These are phyloP conservation scores for Globisporangium heterothallicum DNA, from an alignment of 352 stramenopile species.

Conservation along the genomic window DNA sequence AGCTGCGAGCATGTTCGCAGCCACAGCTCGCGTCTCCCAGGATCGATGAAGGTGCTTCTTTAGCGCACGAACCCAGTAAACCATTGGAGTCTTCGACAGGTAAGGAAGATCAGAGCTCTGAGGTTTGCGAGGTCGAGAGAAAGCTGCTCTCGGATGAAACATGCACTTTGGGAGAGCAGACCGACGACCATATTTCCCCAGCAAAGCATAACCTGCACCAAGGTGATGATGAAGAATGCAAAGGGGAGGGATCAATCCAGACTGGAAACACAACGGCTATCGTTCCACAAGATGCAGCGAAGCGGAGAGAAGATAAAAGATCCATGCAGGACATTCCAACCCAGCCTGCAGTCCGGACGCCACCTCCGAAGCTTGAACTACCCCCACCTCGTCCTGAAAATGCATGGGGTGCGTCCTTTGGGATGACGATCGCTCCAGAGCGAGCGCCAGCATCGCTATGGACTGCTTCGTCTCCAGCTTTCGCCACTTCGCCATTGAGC, in stretches of 20 bases:
- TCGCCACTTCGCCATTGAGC: conserved; percentile 13
- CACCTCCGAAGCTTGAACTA: not conserved
- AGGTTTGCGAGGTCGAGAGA: not conserved
- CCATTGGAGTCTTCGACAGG: no score
- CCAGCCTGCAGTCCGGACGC: not conserved
- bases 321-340: not conserved
- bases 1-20: not conserved
- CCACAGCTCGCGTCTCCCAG: not conserved
- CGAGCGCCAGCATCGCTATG: not conserved
- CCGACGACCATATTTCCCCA: not conserved
- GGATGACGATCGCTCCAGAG: conserved; percentile 3
- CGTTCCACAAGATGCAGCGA: not conserved
- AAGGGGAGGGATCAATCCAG: no score
- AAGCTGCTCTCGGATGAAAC: not conserved
- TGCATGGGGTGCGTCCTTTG: conserved; percentile 13
- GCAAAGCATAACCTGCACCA: no score
- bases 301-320: not conserved
- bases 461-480: not conserved
- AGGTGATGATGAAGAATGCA: no score
- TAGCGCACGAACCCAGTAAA: not conserved
- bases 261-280: no score
- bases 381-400: conserved; percentile 3
- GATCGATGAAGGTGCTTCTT: not conserved
- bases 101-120: no score
- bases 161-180: not conserved